phyloP scores from a whole-genome alignment of 352 stramenopile species.

The Globisporangium perplexum region DNA sequence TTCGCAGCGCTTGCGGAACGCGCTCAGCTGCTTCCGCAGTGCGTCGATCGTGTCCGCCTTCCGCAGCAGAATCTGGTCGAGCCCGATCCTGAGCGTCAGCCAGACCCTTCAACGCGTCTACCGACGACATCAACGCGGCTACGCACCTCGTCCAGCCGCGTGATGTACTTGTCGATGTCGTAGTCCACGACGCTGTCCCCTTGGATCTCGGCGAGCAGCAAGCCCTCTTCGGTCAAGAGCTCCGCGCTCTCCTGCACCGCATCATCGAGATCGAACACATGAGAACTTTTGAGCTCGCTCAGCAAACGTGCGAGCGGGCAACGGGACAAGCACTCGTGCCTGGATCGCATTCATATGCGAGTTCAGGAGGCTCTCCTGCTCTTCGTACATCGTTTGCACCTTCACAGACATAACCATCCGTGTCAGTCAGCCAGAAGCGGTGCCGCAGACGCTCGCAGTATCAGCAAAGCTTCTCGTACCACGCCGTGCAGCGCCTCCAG shows the following conservation, averaged over 20 bases:
- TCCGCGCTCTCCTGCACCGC: slow-evolving; percentile 92
- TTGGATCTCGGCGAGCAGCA: slow-evolving; percentile 80
- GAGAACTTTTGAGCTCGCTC: neutral
- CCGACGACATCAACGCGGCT: neutral
- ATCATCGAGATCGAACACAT: neutral
- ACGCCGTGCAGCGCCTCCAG: slow-evolving; percentile 66
- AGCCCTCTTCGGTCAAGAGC: slow-evolving; percentile 95
- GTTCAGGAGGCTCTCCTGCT: slow-evolving; percentile 95
- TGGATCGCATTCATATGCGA: slow-evolving; percentile 96
- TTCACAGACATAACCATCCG: slow-evolving; percentile 10
- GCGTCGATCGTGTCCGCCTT: slow-evolving; percentile 88
- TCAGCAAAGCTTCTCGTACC: slow-evolving; percentile 19
- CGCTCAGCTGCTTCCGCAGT: slow-evolving; percentile 75
- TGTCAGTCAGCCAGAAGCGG: neutral
- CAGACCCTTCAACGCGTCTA: neutral
- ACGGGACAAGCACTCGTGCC: slow-evolving; percentile 35
- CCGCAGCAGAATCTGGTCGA: slow-evolving; percentile 84
- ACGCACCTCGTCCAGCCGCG: slow-evolving; percentile 79
- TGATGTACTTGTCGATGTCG: slow-evolving; percentile 94
- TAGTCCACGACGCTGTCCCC: slow-evolving; percentile 89
- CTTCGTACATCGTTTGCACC: slow-evolving; percentile 92
- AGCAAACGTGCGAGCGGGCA: neutral
- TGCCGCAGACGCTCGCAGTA: neutral
- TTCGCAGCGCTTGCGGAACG: slow-evolving; percentile 76
- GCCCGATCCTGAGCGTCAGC: no score